Conservation (phyloP, 805 yeast genomes). For the Zygotorulaspora danielsina region DNA sequence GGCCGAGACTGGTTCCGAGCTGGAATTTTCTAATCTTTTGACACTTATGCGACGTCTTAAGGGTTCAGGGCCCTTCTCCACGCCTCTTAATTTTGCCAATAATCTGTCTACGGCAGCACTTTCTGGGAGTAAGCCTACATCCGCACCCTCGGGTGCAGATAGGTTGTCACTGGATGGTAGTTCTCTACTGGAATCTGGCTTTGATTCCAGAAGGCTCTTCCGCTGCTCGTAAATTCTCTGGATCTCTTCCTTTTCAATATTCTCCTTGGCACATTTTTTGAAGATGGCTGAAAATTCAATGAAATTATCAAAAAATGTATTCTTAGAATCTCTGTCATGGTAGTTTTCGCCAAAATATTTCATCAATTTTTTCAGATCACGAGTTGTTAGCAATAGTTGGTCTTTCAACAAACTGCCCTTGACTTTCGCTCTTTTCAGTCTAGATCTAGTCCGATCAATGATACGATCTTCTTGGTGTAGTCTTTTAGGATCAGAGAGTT, state of each 20-base stretch:
- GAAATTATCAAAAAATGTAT: constrained; percentile 59
- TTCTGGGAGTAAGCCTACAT: constrained; percentile 8
- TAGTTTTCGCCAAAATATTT: constrained; percentile 69
- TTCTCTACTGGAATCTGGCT: constrained; percentile 2
- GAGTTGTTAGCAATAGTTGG: constrained; percentile 48
- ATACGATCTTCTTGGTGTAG: constrained; percentile 67
- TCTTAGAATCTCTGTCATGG: constrained; percentile 47
- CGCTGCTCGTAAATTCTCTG: constrained; percentile 60
- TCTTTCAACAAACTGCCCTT: constrained; percentile 48
- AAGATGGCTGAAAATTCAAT: constrained; percentile 56
- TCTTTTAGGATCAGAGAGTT: constrained; percentile 55
- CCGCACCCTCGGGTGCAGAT: neutral
- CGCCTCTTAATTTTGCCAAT: constrained; percentile 27
- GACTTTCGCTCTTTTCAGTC: constrained; percentile 51
- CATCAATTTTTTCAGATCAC: constrained; percentile 57
- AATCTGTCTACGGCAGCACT: constrained; percentile 28
- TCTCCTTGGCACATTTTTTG: constrained; percentile 61
- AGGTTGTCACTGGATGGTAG: neutral
- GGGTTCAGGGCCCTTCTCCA: constrained; percentile 17
- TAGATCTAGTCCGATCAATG: constrained; percentile 49
- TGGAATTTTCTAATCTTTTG: constrained; percentile 9
- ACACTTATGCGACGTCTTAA: constrained; percentile 22
- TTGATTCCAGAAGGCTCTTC: constrained; percentile 43
- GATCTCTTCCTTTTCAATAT: constrained; percentile 64
- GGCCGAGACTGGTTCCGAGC: constrained; percentile 1